phyloP scores from a whole-genome alignment of 2,329 filamentous ascomycete species.

The Talaromyces verruculosus region DNA sequence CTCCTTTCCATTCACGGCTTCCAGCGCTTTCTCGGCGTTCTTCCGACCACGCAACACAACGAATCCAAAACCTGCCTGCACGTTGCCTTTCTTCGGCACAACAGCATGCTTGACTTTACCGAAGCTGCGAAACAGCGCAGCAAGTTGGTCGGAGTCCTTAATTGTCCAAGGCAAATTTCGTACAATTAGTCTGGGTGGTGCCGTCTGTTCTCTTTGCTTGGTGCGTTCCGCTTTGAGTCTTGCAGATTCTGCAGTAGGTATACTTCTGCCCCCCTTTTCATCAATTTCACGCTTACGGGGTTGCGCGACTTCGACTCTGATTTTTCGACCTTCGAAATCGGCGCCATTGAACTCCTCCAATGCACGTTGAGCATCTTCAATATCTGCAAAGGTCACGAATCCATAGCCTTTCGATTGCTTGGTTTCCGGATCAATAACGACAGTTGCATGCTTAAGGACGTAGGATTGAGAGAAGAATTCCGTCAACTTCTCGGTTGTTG shows the following conservation, averaged over 20 bases:
- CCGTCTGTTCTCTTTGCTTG: conserved; percentile 59
- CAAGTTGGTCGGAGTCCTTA: conserved; percentile 78
- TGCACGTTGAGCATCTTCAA: conserved; percentile 82
- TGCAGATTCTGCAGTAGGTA: conserved; percentile 37
- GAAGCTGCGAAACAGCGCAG: conserved; percentile 76
- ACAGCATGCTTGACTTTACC: conserved; percentile 89
- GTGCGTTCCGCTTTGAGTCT: conserved; percentile 49
- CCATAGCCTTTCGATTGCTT: conserved; percentile 90
- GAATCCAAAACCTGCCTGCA: conserved; percentile 86
- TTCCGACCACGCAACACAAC: conserved; percentile 82
- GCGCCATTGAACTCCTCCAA: conserved; percentile 77
- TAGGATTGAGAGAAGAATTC: conserved; percentile 92
- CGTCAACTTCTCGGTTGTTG: conserved; percentile 78
- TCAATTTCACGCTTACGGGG: conserved; percentile 70
- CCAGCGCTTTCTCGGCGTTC: conserved; percentile 87
- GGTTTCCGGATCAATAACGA: conserved; percentile 80
- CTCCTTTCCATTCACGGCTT: conserved; percentile 81
- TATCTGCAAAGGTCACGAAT: conserved; percentile 94
- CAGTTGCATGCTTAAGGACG: conserved; percentile 93
- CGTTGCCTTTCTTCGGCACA: conserved; percentile 71
- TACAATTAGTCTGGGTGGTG: conserved; percentile 76
- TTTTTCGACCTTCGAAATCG: conserved; percentile 73
- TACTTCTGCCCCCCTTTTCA: conserved; percentile 48
- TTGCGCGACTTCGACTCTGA: conserved; percentile 85
- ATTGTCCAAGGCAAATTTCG: conserved; percentile 96